Evolutionary conservation across 2,329 filamentous ascomycete species (phyloP), one percentile per base, ranked within the genome.

Genomic region (Hortaea sp.): DNA sequence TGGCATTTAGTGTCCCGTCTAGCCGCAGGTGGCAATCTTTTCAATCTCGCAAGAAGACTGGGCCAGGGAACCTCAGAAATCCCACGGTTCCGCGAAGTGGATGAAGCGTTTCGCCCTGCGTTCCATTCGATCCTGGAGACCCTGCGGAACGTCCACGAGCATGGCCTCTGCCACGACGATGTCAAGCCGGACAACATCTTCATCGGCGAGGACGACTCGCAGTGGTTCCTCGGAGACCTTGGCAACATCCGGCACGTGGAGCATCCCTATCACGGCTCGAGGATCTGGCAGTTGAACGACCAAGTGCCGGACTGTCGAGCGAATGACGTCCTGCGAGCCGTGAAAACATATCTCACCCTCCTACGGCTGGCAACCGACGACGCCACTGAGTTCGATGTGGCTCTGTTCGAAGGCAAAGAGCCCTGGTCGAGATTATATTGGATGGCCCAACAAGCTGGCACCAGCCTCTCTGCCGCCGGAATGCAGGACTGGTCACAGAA

Each of bases 121-220:
- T 61, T 67, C 39, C 45, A 60, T 29, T 28, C 46, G 7, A 45
- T 65, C 3, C 58, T 66, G 6, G 9, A 28, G 0, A 52, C 45
- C 7, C 48, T 67, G 5, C 43, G 52, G 9, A 35, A 10, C 1
- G 51, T 67, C 4, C 64, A 68, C 42, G 29, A 29, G 5, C 49
- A 49, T 9, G 61, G 62, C 10, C 61, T 58, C 37, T 67, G 65
- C 49, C 65, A 67, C 45, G 61, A 67, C 50, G 64, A 68, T 38
- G 49, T 67, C 39, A 66, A 67, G 47, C 57, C 59, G 0, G 50
- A 51, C 42, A 67, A 67, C 38, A 55, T 67, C 31, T 63, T 65
- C 30, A 45, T 63, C 6, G 35, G 50, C 41, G 49, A 53, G 7
- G 32, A 35, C 32, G 31, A 49, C 5, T 42, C 47, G 3, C 45